Conservation (phyloP, 2,329 filamentous ascomycete species). For the Curvularia eragrostidis region DNA sequence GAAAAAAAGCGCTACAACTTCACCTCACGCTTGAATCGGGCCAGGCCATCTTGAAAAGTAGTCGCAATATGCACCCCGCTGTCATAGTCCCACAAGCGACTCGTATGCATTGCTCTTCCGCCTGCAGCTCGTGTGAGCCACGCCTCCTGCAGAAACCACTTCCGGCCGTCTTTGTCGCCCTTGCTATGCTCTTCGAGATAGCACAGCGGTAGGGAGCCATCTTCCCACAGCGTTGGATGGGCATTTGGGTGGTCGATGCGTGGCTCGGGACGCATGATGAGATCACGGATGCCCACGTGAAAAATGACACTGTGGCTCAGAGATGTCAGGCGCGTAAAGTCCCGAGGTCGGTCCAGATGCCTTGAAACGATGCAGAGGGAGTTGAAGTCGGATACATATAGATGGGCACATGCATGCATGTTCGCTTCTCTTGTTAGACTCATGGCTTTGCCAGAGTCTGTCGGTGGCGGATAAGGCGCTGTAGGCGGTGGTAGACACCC, state of each 20-base stretch:
- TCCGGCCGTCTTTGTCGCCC: slow-evolving; percentile 34
- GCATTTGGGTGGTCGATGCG: background rate
- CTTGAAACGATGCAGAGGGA: slow-evolving; percentile 61
- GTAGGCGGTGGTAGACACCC: background rate
- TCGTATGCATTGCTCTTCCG: slow-evolving; percentile 37
- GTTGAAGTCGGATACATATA: slow-evolving; percentile 65
- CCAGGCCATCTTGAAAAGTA: slow-evolving; percentile 44
- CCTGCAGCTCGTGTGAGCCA: slow-evolving; percentile 33
- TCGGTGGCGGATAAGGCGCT: background rate
- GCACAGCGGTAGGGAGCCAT: background rate
- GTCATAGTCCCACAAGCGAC: slow-evolving; percentile 42
- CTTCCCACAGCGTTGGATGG: background rate
- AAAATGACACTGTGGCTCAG: slow-evolving; percentile 46
- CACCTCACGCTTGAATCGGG: slow-evolving; percentile 25
- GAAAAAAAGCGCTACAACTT: background rate
- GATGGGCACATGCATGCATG: slow-evolving; percentile 63
- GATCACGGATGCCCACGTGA: slow-evolving; percentile 38
- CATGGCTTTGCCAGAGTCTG: background rate
- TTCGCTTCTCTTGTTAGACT: slow-evolving; percentile 50
- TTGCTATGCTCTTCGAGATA: slow-evolving; percentile 5
- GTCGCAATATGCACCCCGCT: slow-evolving; percentile 42
- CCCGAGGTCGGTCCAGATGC: slow-evolving; percentile 41
- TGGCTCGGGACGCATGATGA: slow-evolving; percentile 23
- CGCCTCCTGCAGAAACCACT: slow-evolving; percentile 45
- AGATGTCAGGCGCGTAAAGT: slow-evolving; percentile 41